These are phyloP conservation scores for Onygenales sp. DNA, from an alignment of 2,329 filamentous ascomycete genomes.

Conservation along the genomic window DNA sequence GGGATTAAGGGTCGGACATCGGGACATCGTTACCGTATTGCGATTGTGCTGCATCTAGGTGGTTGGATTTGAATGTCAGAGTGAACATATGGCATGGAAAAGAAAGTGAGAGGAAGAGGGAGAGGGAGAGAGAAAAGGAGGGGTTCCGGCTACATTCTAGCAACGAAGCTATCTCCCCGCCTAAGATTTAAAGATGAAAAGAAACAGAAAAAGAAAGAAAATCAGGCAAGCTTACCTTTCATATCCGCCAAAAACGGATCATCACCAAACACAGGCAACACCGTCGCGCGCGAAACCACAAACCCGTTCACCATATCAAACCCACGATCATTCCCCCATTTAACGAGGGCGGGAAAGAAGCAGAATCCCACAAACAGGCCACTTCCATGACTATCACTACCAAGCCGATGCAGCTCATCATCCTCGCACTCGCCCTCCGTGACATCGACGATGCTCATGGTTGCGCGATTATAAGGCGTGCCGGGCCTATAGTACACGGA, in stretches of 20 bases:
- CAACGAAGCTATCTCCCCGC: not conserved
- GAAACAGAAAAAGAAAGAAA: not conserved
- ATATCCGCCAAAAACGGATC: conserved; percentile 1
- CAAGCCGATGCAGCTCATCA: not conserved
- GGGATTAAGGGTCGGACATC: too few species aligned
- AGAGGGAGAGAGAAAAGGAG: too few species aligned
- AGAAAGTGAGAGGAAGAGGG: too few species aligned
- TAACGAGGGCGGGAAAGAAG: conserved; percentile 1
- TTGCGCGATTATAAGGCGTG: not conserved
- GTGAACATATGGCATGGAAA: too few species aligned
- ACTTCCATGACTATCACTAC: not conserved
- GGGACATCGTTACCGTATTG: too few species aligned
- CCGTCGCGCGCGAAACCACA: not conserved
- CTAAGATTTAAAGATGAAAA: not conserved
- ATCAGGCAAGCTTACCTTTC: not conserved
- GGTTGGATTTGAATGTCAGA: too few species aligned
- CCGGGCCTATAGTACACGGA: not conserved
- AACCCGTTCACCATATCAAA: not conserved
- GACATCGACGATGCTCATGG: conserved; percentile 3
- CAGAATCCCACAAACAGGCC: conserved; percentile 1
- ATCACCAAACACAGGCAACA: not conserved
- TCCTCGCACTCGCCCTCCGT: conserved; percentile 2
- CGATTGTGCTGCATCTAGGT: too few species aligned
- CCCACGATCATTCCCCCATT: conserved; percentile 3
- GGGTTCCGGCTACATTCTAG: not conserved